These are phyloP conservation scores for Tuber borchii DNA, from an alignment of 495 filamentous ascomycete species.

Conservation along the genomic window DNA sequence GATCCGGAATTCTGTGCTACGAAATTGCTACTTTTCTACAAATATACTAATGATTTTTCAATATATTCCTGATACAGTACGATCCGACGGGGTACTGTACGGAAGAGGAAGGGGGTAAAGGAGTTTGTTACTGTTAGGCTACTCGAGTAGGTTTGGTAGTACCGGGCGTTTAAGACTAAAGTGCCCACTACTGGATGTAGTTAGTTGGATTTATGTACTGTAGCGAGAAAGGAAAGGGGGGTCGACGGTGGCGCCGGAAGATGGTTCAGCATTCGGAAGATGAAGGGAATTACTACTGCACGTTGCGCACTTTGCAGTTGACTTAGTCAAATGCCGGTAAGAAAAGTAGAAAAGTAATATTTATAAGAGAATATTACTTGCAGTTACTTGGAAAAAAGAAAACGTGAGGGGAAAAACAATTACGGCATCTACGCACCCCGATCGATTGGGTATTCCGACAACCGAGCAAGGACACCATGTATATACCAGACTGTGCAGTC, in stretches of 20 bases:
- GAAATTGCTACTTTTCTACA: conserved; percentile 2
- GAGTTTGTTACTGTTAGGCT: neutral
- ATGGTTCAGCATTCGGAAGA: too few species aligned
- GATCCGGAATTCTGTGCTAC: neutral
- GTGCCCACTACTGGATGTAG: neutral
- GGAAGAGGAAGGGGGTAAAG: neutral
- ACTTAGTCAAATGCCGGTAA: neutral
- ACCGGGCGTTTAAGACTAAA: neutral
- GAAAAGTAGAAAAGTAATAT: neutral
- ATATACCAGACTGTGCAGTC: conserved; percentile 13
- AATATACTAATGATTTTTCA: conserved; percentile 21
- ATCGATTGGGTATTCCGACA: conserved; percentile 33
- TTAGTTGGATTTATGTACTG: neutral
- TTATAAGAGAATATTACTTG: neutral
- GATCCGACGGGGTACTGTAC: neutral
- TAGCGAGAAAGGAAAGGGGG: neutral
- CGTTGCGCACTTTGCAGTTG: neutral
- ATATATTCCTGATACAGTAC: conserved; percentile 21
- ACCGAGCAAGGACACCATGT: conserved; percentile 20
- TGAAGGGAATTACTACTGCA: neutral
- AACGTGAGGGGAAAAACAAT: neutral
- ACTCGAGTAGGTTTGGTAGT: neutral
- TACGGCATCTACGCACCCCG: conserved; percentile 20
- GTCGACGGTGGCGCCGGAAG: neutral
- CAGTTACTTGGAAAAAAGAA: neutral